Evolutionary conservation across 2,329 filamentous ascomycete species (phyloP).

Genomic region (Beauveria australis): DNA sequence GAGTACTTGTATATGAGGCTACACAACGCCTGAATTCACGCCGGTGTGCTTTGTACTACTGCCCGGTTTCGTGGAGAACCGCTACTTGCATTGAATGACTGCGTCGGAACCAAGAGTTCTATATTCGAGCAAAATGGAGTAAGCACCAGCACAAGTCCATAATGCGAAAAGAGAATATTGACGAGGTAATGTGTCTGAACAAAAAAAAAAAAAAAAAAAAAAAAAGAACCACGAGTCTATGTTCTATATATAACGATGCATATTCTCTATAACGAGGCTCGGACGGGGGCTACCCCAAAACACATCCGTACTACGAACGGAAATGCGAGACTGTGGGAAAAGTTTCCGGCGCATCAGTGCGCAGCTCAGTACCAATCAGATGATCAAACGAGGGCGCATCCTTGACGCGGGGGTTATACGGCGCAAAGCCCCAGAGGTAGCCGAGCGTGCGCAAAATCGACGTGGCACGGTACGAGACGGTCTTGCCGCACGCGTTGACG

Average conservation of each 20-base stretch:
- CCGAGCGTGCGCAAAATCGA: constrained; percentile 33
- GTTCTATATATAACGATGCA: neutral
- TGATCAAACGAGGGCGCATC: constrained; percentile 29
- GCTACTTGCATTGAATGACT: neutral
- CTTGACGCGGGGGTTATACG: constrained; percentile 28
- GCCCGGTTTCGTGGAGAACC: neutral
- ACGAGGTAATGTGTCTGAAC: too few relatives aligned
- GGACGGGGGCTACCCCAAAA: neutral
- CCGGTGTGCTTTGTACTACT: neutral
- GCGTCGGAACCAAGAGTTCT: too few relatives aligned
- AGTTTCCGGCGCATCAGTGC: neutral
- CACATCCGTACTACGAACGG: neutral
- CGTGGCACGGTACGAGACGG: constrained; percentile 32
- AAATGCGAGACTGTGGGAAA: constrained; percentile 7
- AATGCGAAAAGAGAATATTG: neutral
- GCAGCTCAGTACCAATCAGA: constrained; percentile 4
- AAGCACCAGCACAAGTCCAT: neutral
- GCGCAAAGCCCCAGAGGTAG: constrained; percentile 33
- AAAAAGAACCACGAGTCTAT: neutral
- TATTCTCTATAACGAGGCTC: neutral
- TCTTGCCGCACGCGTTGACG: constrained; percentile 25
- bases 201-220: too few relatives aligned
- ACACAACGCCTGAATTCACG: too few relatives aligned
- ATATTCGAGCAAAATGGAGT: neutral
- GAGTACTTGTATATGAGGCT: too few relatives aligned